Evolutionary conservation across 2,329 filamentous ascomycete genomes (phyloP), one percentile per base, ranked within the genome.

Genomic region (Nemania sp.): DNA sequence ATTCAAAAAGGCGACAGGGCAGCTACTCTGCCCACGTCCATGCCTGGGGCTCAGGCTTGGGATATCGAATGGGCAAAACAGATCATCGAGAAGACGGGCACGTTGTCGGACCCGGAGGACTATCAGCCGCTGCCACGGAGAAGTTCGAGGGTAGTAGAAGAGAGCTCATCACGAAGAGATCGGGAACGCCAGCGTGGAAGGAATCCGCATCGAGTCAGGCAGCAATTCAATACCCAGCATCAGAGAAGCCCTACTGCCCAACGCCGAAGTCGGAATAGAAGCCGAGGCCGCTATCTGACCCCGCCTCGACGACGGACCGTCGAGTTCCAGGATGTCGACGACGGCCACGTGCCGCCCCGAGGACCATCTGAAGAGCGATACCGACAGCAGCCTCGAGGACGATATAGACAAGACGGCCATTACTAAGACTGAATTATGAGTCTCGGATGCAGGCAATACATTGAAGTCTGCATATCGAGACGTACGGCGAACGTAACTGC

Each of bases 81-180:
- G 18, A 65, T 65, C 20, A 32, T 65, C 8, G 62, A 60, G 38
- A 55, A 65, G 62, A 65, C 62, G n/a, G 54, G 54, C 2, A 49
- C 24, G 20, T 29, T 62, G 6, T 47, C 22, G 26, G 58, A 54
- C 20, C 47, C 32, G 0, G 58, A 62, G 5, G 58, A 61, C 13
- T 53, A 52, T 27, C 43, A 53, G 15, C 49, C 49, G 7, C 15
- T 26, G 32, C 32, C 11, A 35, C 32, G 32, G 32, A 35, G 32
- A 35, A 35, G 32, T 35, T 35, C 32, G 32, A 35, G 32, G 32
- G 32, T 35, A 35, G 32, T 35, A 35, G 32, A 35, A 35, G 32
- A 35, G 32, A 35, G 32, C 11, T 11, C 32, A 35, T 35, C 32
- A 35, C 32, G 32, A 35, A 35, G 32, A 35, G 32, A 35, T 35